These are phyloP conservation scores for Coemansia sp. DNA, from an alignment of 192 early-diverging fungal genomes.

Conservation along the genomic window DNA sequence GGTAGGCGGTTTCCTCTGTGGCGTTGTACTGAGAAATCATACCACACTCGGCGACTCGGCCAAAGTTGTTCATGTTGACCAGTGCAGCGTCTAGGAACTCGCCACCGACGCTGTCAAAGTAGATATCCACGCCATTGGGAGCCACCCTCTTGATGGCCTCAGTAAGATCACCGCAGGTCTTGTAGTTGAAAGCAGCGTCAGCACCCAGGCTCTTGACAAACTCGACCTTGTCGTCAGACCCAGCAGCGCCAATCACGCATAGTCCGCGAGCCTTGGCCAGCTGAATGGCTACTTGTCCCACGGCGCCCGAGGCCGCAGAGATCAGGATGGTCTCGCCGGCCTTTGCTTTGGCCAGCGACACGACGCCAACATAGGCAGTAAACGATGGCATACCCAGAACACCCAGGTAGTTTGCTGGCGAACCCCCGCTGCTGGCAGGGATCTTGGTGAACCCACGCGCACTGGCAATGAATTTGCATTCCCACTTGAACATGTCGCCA, in stretches of 20 bases:
- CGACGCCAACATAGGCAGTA: slow-evolving; percentile 74
- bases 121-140: slow-evolving; percentile 83
- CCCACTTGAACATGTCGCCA: slow-evolving; percentile 65
- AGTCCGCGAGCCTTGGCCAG: slow-evolving; percentile 73
- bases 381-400: slow-evolving; percentile 78
- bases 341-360: slow-evolving; percentile 67
- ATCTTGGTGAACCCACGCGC: slow-evolving; percentile 14
- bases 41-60: slow-evolving; percentile 71
- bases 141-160: slow-evolving; percentile 59
- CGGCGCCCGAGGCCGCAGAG: slow-evolving; percentile 75
- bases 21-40: slow-evolving; percentile 69
- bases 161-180: slow-evolving; percentile 56
- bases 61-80: slow-evolving; percentile 60
- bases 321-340: slow-evolving; percentile 81
- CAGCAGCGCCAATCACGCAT: slow-evolving; percentile 78
- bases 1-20: slow-evolving; percentile 45
- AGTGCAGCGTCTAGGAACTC: slow-evolving; percentile 74
- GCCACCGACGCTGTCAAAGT: slow-evolving; percentile 85
- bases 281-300: slow-evolving; percentile 76
- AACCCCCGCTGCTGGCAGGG: slow-evolving; percentile 32
- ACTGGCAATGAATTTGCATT: slow-evolving; percentile 48
- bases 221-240: slow-evolving; percentile 79
- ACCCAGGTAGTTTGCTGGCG: slow-evolving; percentile 61
- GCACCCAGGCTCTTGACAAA: slow-evolving; percentile 70
- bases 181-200: slow-evolving; percentile 93